Conservation (phyloP, 495 filamentous ascomycete genomes). For the Neurospora cerealis region DNA sequence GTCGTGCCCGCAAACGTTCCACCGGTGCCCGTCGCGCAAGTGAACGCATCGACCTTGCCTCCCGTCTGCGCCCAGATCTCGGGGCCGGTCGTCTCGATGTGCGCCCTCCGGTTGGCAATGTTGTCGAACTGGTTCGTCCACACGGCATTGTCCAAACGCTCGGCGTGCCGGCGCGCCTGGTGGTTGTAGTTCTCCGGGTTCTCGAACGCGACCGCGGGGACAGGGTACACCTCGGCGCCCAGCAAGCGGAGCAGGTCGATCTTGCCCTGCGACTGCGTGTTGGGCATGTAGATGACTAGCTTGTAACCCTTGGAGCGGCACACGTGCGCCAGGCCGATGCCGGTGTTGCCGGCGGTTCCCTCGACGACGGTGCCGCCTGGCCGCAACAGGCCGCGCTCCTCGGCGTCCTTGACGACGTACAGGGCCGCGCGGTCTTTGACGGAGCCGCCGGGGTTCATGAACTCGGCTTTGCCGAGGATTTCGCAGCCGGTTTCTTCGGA, state of each 20-base stretch:
- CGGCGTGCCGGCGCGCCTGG: slow-evolving; percentile 82
- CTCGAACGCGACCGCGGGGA: slow-evolving; percentile 92
- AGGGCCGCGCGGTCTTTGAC: slow-evolving; percentile 95
- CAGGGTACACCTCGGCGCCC: slow-evolving; percentile 96
- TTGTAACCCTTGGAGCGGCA: slow-evolving; percentile 89
- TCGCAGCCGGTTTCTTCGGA: slow-evolving; percentile 92
- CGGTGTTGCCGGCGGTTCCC: slow-evolving; percentile 94
- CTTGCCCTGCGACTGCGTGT: slow-evolving; percentile 97
- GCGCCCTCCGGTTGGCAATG: slow-evolving; percentile 81
- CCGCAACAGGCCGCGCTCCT: slow-evolving; percentile 69
- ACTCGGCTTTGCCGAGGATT: slow-evolving; percentile 92
- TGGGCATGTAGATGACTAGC: slow-evolving; percentile 97
- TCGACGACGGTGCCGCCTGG: slow-evolving; percentile 93
- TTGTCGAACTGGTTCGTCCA: slow-evolving; percentile 99
- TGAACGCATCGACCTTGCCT: slow-evolving; percentile 86
- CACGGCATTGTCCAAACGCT: slow-evolving; percentile 75
- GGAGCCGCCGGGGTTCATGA: slow-evolving; percentile 94
- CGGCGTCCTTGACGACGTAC: slow-evolving; percentile 88
- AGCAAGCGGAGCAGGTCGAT: slow-evolving; percentile 85
- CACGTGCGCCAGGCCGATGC: slow-evolving; percentile 94
- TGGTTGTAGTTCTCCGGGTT: slow-evolving; percentile 97
- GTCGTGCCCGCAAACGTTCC: slow-evolving; percentile 88
- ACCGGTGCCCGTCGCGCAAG: slow-evolving; percentile 86
- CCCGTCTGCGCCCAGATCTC: slow-evolving; percentile 94
- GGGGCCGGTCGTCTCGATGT: slow-evolving; percentile 93